Evolutionary conservation across 495 filamentous ascomycete species (phyloP).

Genomic region (Choiromyces venosus): DNA sequence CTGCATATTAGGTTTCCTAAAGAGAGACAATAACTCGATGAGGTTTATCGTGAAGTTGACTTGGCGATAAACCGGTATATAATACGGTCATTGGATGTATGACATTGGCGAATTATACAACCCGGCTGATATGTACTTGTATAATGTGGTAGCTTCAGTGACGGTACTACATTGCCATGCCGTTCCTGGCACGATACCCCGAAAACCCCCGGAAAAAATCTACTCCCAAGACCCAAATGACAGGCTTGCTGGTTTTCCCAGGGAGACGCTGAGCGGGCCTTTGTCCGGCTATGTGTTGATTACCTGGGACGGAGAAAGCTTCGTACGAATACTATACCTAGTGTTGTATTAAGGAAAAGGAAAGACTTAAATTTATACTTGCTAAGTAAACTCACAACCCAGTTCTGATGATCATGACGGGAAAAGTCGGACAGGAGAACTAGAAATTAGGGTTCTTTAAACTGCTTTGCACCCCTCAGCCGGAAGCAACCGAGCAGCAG

Average conservation of each 20-base stretch:
- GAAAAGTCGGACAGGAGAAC: background rate
- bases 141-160: background rate
- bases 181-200: background rate
- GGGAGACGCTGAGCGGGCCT: background rate
- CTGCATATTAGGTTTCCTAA: background rate
- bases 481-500: background rate
- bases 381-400: background rate
- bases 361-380: background rate
- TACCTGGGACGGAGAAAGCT: background rate
- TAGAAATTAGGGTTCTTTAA: background rate
- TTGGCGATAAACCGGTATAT: background rate
- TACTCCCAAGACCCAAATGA: background rate
- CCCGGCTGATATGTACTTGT: background rate
- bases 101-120: background rate
- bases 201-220: background rate
- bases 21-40: background rate
- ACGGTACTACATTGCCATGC: background rate
- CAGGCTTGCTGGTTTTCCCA: no score
- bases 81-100: background rate
- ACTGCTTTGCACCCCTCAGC: background rate
- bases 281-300: background rate
- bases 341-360: background rate
- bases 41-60: background rate
- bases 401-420: background rate
- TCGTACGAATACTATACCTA: background rate